Evolutionary conservation across 176 grass and related monocot genomes (phyloP), one percentile per base, ranked within the genome.

Genomic region (Triticum urartu): DNA sequence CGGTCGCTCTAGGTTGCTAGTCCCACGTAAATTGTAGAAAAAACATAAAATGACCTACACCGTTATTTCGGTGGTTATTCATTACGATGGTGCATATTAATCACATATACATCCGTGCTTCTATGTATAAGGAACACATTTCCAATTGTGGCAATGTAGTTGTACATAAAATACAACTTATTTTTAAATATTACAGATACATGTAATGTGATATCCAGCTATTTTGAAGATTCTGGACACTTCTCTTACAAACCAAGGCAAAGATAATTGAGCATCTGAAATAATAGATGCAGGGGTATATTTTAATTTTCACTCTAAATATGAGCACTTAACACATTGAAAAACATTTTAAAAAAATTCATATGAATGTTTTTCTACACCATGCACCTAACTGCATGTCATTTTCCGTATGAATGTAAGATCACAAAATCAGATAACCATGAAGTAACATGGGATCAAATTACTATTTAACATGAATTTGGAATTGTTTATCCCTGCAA

Each of bases 371-470:
- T 58, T 58, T 20, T 20, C 54, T 21, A 18, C 18, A 58, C 18
- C 6, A 3, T 0, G 0, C 15, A 7, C 18, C 54, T 58, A 58
- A 8, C 54, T 58, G 18, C 6, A 58, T 21, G 54, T 8, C 6
- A 58, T 58, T 58, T 58, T 20, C 6, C 15, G 6, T 58, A 58
- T 68, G 42, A 81, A 68, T 56, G 45, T 69, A 14, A 71, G 42
- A 81, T 87, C 28, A 62, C 64, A 24, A 75, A 84, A 75, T 67
- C 67, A 82, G 7, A 18, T 76, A 72, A 58, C 22, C 65, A 47
- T 39, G 42, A 89, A 83, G 54, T 79, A 77, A 69, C 24, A 73
- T 61, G 63, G 25, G 58, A 76, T 50, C 7, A 71, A 80, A 26
- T 0, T 52, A 12, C 62, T 35, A 75, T 17, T 40, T 77, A 82